A percentile compares a stretch with the other conserved stretches of the same genome.
Evolutionary conservation across 495 filamentous ascomycete species (phyloP).

Genomic region (Daldinia bambusicola): DNA sequence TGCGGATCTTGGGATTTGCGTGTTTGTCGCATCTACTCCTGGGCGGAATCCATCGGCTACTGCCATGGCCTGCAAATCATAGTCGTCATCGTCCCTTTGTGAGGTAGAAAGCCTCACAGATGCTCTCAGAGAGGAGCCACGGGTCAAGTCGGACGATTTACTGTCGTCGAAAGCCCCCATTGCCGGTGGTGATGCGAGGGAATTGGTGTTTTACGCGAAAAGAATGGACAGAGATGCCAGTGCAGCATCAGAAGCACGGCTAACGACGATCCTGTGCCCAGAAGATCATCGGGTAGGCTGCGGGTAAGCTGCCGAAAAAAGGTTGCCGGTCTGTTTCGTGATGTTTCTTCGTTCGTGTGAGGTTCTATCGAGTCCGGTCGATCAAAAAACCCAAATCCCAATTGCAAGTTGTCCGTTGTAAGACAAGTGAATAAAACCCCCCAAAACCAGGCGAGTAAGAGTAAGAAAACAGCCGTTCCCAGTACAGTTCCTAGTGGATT

Average conservation of each 20-base stretch:
- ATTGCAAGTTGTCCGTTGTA: constrained; percentile 41
- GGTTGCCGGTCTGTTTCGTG: constrained; percentile 14
- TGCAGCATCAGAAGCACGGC: constrained; percentile 50
- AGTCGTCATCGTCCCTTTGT: constrained; percentile 51
- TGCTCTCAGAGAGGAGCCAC: constrained; percentile 51
- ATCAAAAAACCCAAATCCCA: constrained; percentile 17
- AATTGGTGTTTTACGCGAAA: constrained; percentile 23
- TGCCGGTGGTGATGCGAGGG: constrained; percentile 23
- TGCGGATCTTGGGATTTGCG: constrained; percentile 35
- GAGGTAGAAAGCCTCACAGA: constrained; percentile 47
- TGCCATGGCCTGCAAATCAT: constrained; percentile 53
- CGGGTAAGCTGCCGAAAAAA: background rate
- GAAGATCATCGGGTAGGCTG: constrained; percentile 41
- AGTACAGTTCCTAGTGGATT: no score
- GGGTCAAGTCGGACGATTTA: constrained; percentile 49
- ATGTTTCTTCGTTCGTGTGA: constrained; percentile 1
- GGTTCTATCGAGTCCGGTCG: constrained; percentile 23
- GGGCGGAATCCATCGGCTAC: constrained; percentile 59
- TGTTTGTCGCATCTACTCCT: constrained; percentile 50
- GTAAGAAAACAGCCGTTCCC: constrained; percentile 22
- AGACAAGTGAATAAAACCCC: constrained; percentile 14
- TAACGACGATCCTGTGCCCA: constrained; percentile 38
- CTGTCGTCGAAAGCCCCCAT: constrained; percentile 50
- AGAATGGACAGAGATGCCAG: constrained; percentile 36
- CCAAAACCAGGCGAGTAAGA: constrained; percentile 18